Evolutionary conservation across 1,284 basidiomycete genomes (phyloP), one percentile per base, ranked within the genome.

Genomic region (Pseudozyma thailandica): DNA sequence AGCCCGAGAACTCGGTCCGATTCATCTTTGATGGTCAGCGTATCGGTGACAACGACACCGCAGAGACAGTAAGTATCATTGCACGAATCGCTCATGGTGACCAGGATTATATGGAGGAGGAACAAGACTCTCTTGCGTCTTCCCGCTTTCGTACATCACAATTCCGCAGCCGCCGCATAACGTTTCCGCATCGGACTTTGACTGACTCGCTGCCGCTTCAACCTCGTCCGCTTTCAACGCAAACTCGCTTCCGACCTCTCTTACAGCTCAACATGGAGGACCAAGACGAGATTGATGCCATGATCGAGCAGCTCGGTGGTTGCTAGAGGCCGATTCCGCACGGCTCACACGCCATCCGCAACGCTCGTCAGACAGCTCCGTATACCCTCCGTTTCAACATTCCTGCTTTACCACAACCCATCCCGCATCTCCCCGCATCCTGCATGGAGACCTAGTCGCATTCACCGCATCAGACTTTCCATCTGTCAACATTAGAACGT

Each of bases 1-100:
- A 94, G 85, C 75, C 78, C 23, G 75, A 77, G 50, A 79, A 77
- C 60, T 72, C 72, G 45, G 79, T 82, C 33, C 78, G 81, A 6
- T 82, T 82, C 69, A 74, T 82, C 53, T 80, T 79, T 50, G 81
- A 82, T 42, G 81, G 81, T 25, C 73, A 76, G 50, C 72, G 81
- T 27, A 75, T 82, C 50, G 75, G 72, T 37, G 80, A 82, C 57
- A 77, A 80, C 21, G 80, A 81, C 68, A 81, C 81, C 4, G 80
- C 81, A 13, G 78, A 79, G 33, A 77, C 78, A 10, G 78, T 82
- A 66, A 72, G 80, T 78, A 37, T 25, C 3, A 23, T 30, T 20
- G 1, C 23, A 37, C 38, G 20, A 13, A 23, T 30, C 33, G 23
- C 27, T 15, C n/a, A n/a, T n/a, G n/a, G n/a, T n/a, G n/a, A n/a